A percentile compares a stretch with the other conserved stretches of the same genome.
Conservation (phyloP, 2,329 filamentous ascomycete species). For the Zymoseptoria tritici region DNA sequence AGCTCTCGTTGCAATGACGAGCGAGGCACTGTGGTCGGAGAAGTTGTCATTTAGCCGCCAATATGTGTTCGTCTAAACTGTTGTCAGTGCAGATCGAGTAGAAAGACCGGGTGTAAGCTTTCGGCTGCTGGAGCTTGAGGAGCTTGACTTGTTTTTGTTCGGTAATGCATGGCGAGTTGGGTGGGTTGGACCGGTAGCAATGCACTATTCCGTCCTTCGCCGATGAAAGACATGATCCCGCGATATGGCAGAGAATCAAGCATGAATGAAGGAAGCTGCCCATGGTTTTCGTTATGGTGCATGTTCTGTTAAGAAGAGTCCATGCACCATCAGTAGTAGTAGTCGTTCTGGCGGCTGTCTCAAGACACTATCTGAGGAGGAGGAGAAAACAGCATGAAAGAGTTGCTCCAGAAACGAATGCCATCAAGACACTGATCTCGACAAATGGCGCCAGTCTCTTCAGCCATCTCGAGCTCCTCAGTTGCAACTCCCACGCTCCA, state of each 20-base stretch:
- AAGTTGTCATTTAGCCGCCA: not conserved
- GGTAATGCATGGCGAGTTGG: not conserved
- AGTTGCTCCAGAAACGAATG: slow-evolving; percentile 85
- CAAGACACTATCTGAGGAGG: not conserved
- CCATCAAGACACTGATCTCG: slow-evolving; percentile 90
- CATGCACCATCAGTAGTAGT: not conserved
- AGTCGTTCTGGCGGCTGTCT: not conserved
- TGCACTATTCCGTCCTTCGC: not conserved
- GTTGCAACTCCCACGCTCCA: slow-evolving; percentile 96
- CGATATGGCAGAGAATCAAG: not conserved
- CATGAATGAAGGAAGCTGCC: not conserved
- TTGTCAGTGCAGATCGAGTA: not conserved
- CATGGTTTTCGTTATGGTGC: not conserved
- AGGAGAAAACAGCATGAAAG: slow-evolving; percentile 14
- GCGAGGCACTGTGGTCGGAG: not conserved
- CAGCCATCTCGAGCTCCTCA: slow-evolving; percentile 95
- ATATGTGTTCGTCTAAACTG: not conserved
- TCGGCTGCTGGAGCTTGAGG: not conserved
- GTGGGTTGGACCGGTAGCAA: not conserved
- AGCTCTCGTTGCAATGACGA: not conserved
- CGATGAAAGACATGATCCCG: too few species aligned
- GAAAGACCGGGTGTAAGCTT: not conserved
- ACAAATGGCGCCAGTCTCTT: slow-evolving; percentile 79
- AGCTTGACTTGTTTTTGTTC: not conserved
- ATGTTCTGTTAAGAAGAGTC: not conserved